A percentile compares a stretch with the other conserved stretches of the same genome.
Conservation (phyloP, 352 stramenopile species). For the Phytophthora brassicae region DNA sequence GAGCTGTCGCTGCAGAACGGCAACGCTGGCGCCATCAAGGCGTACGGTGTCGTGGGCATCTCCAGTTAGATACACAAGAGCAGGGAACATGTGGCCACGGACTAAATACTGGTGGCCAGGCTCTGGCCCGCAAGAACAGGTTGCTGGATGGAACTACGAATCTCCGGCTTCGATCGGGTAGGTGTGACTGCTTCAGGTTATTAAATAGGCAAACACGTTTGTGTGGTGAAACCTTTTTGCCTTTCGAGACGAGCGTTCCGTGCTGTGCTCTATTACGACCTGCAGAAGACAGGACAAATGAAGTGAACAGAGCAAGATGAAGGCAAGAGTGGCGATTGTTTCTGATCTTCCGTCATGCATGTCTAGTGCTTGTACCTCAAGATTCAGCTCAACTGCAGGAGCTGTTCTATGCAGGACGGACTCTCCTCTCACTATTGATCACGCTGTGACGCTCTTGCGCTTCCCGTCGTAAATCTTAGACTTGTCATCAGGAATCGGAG, state of each 20-base stretch:
- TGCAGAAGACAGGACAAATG: too few relatives aligned
- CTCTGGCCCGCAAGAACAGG: not conserved
- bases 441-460: conserved; percentile 21
- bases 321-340: not conserved
- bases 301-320: not conserved
- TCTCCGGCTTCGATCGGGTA: not conserved
- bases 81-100: not conserved
- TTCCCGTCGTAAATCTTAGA: conserved; percentile 19
- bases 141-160: too few relatives aligned
- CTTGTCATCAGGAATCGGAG: conserved; percentile 17
- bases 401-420: not conserved
- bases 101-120: not conserved
- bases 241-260: conserved; percentile 1
- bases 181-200: conserved; percentile 16
- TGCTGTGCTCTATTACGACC: too few relatives aligned
- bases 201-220: conserved; percentile 31
- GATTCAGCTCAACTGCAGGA: not conserved
- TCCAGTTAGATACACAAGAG: conserved; percentile 51
- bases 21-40: conserved; percentile 93
- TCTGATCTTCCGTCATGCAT: too few relatives aligned
- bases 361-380: conserved; percentile 16
- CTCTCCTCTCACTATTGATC: not conserved
- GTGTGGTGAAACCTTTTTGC: conserved; percentile 13
- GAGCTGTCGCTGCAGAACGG: conserved; percentile 96
- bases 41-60: conserved; percentile 93